Conservation (phyloP, 371 early-diverging fungal genomes). For the Batrachochytrium dendrobatidis region DNA sequence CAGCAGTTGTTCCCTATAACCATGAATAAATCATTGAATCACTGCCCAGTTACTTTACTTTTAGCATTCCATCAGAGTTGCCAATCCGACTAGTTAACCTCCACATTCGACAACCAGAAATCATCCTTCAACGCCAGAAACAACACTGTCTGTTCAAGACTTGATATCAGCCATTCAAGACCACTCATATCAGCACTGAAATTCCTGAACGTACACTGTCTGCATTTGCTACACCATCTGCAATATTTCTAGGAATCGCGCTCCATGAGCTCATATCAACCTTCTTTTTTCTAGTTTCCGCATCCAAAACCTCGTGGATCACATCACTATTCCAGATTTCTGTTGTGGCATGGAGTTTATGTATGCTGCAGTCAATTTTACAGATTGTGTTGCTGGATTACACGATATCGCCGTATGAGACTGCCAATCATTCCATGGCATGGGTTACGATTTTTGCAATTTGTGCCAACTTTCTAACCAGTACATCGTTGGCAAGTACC, state of each 20-base stretch:
- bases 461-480: neutral
- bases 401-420: neutral
- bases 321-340: neutral
- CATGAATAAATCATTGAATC: too few species aligned
- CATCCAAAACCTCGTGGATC: neutral
- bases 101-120: too few species aligned
- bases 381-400: neutral
- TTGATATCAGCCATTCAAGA: too few species aligned
- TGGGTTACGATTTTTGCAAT: neutral
- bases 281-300: neutral
- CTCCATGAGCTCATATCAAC: neutral
- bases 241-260: slow-evolving; percentile 9
- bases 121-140: too few species aligned
- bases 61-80: too few species aligned
- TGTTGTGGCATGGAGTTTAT: neutral
- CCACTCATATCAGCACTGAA: neutral
- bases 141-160: too few species aligned
- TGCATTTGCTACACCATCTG: slow-evolving; percentile 6
- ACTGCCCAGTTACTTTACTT: too few species aligned
- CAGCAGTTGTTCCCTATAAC: too few species aligned
- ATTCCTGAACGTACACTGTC: neutral
- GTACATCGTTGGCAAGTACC: neutral
- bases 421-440: neutral
- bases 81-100: too few species aligned
- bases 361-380: neutral